These are phyloP conservation scores for Fraxinus platypoda DNA, from an alignment of 305 asterid species.

Conservation along the genomic window DNA sequence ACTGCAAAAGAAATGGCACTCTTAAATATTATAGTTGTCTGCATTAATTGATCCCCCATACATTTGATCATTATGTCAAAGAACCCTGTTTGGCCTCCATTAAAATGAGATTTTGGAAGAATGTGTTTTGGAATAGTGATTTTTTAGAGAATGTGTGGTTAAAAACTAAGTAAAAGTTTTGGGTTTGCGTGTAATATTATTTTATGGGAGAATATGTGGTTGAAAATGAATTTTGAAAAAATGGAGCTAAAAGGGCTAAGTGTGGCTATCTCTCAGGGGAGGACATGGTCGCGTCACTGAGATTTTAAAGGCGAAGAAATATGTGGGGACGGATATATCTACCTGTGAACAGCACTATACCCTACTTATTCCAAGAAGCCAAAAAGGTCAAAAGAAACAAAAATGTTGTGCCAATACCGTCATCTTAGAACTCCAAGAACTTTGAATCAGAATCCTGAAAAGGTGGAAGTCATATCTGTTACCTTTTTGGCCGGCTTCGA, in stretches of 20 bases:
- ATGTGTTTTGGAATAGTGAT: not conserved
- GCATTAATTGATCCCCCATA: slow-evolving; percentile 3
- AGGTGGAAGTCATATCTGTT: slow-evolving; percentile 15
- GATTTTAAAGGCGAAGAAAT: not conserved
- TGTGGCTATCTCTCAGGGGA: not conserved
- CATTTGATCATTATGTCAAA: not conserved
- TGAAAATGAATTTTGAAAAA: not conserved
- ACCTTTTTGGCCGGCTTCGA: slow-evolving; percentile 91
- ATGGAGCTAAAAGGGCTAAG: not conserved
- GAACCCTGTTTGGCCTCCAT: not conserved
- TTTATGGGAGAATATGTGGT: not conserved
- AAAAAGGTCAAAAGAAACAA: not conserved
- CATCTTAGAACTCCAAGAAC: slow-evolving; percentile 1
- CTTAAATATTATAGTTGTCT: not conserved
- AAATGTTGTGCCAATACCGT: not conserved
- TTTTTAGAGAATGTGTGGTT: too few species aligned
- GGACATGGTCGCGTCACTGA: not conserved
- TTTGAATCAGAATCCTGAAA: slow-evolving; percentile 6
- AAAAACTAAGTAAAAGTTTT: too few species aligned
- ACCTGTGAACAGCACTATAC: not conserved
- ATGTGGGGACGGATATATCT: not conserved
- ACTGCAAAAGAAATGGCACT: not conserved
- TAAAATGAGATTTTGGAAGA: not conserved
- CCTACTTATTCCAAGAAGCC: not conserved
- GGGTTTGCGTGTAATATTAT: not conserved